A percentile compares a stretch with the other conserved stretches of the same genome.
Evolutionary conservation across 495 filamentous ascomycete genomes (phyloP).

Genomic region (Neurospora sp.): DNA sequence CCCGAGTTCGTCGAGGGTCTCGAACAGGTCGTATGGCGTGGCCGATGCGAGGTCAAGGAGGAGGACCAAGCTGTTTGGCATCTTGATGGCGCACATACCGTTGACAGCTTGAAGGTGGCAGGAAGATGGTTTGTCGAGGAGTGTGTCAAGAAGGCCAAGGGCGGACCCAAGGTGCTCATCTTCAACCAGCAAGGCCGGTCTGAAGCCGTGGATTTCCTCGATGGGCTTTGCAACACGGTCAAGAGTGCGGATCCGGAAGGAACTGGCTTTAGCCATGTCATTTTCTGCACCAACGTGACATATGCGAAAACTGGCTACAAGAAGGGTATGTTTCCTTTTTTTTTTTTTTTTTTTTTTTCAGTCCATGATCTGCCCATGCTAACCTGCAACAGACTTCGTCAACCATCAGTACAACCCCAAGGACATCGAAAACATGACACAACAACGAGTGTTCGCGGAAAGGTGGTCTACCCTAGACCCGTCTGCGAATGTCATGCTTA

Average conservation of each 20-base stretch:
- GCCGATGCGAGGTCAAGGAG: constrained; percentile 68
- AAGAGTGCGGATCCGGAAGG: constrained; percentile 27
- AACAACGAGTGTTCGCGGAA: constrained; percentile 64
- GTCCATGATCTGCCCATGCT: constrained; percentile 17
- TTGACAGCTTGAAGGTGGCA: constrained; percentile 73
- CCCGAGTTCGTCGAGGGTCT: constrained; percentile 64
- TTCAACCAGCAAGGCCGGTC: constrained; percentile 94
- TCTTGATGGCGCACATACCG: constrained; percentile 86
- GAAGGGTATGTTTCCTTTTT: constrained; percentile 20
- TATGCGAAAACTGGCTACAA: constrained; percentile 61
- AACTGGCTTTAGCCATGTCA: constrained; percentile 61
- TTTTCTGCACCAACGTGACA: constrained; percentile 88
- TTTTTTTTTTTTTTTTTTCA: too few relatives aligned
- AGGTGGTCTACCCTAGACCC: constrained; percentile 63
- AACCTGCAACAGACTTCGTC: constrained; percentile 50
- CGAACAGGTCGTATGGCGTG: constrained; percentile 63
- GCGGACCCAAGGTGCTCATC: constrained; percentile 55
- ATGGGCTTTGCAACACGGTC: constrained; percentile 50
- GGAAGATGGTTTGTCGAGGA: constrained; percentile 64
- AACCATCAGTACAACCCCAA: constrained; percentile 59
- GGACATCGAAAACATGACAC: constrained; percentile 56
- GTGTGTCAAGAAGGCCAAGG: constrained; percentile 24
- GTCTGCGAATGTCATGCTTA: constrained; percentile 48
- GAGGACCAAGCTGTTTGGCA: constrained; percentile 69
- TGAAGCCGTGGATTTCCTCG: constrained; percentile 61